These are phyloP conservation scores for Camellia oleifera DNA, from an alignment of 179 eudicot genomes.

Conservation along the genomic window DNA sequence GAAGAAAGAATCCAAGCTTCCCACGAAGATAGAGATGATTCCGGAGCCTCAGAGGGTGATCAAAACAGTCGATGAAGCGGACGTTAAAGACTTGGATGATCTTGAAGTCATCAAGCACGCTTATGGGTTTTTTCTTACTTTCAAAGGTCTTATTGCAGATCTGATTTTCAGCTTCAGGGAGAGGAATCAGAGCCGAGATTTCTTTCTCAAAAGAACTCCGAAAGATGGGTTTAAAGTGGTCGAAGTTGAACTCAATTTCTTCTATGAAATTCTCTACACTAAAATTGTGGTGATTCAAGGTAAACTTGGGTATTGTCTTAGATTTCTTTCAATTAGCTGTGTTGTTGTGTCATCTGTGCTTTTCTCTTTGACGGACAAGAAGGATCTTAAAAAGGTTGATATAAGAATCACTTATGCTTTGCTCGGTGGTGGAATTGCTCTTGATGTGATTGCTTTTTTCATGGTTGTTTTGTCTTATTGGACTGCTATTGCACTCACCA, in stretches of 20 bases:
- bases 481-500: slow-evolving; percentile 5
- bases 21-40: not conserved
- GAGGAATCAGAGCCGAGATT: slow-evolving; percentile 24
- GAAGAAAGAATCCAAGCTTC: not conserved
- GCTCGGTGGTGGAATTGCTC: slow-evolving; percentile 22
- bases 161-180: slow-evolving; percentile 26
- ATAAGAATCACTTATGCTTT: slow-evolving; percentile 17
- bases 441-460: slow-evolving; percentile 8
- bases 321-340: not conserved
- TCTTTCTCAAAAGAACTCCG: slow-evolving; percentile 18
- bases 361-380: slow-evolving; percentile 13
- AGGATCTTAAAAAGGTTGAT: not conserved
- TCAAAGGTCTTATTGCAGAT: slow-evolving; percentile 32
- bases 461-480: slow-evolving; percentile 20
- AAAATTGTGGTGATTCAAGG: slow-evolving; percentile 15
- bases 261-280: slow-evolving; percentile 30
- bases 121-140: slow-evolving; percentile 19
- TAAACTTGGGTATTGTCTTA: not conserved
- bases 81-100: not conserved
- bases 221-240: slow-evolving; percentile 27
- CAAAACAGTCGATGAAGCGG: not conserved
- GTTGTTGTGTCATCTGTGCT: not conserved
- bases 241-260: slow-evolving; percentile 34
- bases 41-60: not conserved
- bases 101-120: slow-evolving; percentile 22